phyloP scores from a whole-genome alignment of 257 asterid species.

The Solanum pimpinellifolium region DNA sequence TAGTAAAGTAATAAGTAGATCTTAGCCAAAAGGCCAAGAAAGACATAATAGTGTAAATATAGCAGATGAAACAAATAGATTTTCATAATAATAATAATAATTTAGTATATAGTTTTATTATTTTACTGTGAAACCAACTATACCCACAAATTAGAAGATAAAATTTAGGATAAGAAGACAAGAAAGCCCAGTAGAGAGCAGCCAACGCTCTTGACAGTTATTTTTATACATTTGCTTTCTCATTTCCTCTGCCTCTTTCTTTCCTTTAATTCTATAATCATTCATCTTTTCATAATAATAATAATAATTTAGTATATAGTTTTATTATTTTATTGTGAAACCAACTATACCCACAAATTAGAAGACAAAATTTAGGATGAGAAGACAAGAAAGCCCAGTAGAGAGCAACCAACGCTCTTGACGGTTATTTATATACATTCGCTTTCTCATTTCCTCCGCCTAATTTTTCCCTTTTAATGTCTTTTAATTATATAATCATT shows the following conservation, averaged over 20 bases:
- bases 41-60: not conserved
- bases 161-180: not conserved
- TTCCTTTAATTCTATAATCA: not conserved
- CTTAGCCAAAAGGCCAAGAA: not conserved
- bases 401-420: constrained; percentile 15
- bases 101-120: not conserved
- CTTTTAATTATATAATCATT: not conserved
- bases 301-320: no score
- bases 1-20: not conserved
- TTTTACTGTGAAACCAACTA: not conserved
- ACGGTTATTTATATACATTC: constrained; percentile 36
- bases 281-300: not conserved
- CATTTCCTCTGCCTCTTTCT: constrained; percentile 40
- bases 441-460: constrained; percentile 42
- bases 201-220: constrained; percentile 36
- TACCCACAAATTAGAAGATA: not conserved
- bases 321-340: no score
- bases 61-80: not conserved
- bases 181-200: not conserved
- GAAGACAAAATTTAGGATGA: not conserved
- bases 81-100: not conserved
- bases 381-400: not conserved
- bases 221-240: constrained; percentile 14
- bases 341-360: not conserved
- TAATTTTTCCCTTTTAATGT: not conserved